phyloP scores from a whole-genome alignment of 2,329 filamentous ascomycete genomes.

The Elsinoe arachidis region DNA sequence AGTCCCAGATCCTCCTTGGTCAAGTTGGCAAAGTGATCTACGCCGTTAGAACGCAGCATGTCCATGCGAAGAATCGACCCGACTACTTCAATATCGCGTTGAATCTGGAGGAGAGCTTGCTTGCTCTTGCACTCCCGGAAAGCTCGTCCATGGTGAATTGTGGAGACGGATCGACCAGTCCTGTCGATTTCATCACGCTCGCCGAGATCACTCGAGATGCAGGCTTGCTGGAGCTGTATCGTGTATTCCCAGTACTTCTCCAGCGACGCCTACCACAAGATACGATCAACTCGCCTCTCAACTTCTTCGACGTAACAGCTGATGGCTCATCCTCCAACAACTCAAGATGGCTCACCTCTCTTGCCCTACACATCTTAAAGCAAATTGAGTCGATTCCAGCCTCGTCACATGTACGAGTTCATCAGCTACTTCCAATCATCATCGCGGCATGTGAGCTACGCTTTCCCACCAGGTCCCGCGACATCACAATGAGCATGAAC shows the following conservation, averaged over 20 bases:
- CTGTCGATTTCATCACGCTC: constrained; percentile 46
- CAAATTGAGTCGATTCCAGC: constrained; percentile 43
- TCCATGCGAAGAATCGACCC: background rate
- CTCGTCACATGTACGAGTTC: constrained; percentile 45
- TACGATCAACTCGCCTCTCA: background rate
- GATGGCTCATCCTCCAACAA: constrained; percentile 4
- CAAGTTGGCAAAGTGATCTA: constrained; percentile 35
- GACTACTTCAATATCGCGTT: constrained; percentile 24
- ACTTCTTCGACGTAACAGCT: background rate
- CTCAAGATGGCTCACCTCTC: constrained; percentile 41
- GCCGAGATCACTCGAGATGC: constrained; percentile 47
- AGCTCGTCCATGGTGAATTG: constrained; percentile 42
- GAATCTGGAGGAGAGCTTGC: constrained; percentile 41
- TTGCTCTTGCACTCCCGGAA: constrained; percentile 40
- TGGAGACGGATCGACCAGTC: constrained; percentile 44
- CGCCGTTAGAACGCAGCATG: constrained; percentile 15
- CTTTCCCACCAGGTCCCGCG: constrained; percentile 24
- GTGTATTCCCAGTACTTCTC: constrained; percentile 40
- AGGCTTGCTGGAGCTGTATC: constrained; percentile 47
- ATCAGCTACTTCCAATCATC: constrained; percentile 48
- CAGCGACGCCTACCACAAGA: constrained; percentile 23
- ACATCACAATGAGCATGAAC: background rate
- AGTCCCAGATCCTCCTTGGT: constrained; percentile 37
- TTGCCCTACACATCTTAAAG: constrained; percentile 44
- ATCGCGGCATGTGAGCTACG: constrained; percentile 44